These are phyloP conservation scores for Xylaria bambusicola DNA, from an alignment of 495 filamentous ascomycete genomes.

Conservation along the genomic window DNA sequence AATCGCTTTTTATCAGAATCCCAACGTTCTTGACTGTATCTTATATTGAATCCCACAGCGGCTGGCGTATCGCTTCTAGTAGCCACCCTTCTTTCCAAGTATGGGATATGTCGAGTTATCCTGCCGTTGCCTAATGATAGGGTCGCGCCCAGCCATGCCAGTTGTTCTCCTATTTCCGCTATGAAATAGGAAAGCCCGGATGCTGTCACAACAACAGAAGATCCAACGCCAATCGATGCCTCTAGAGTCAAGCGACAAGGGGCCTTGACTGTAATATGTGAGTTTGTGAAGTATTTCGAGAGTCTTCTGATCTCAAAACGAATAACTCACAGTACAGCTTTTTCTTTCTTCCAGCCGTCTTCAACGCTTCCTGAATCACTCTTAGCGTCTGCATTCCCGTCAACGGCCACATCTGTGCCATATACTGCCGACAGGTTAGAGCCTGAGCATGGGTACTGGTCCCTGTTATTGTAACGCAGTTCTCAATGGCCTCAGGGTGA, in stretches of 20 bases:
- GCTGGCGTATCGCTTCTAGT: not conserved
- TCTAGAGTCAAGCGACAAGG: not conserved
- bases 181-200: slow-evolving; percentile 1
- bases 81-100: too few relatives aligned
- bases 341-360: not conserved
- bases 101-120: too few relatives aligned
- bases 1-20: too few relatives aligned
- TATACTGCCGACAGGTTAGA: slow-evolving; percentile 31
- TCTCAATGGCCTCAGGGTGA: slow-evolving; percentile 21
- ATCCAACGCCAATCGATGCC: not conserved
- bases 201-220: slow-evolving; percentile 1
- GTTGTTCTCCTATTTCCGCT: slow-evolving; percentile 17
- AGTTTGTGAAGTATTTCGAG: not conserved
- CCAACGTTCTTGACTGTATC: not conserved
- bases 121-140: not conserved
- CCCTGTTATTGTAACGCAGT: slow-evolving; percentile 36
- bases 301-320: not conserved
- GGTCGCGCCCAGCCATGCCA: slow-evolving; percentile 14
- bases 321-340: slow-evolving; percentile 10
- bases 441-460: slow-evolving; percentile 32
- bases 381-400: slow-evolving; percentile 28
- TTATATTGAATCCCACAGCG: not conserved
- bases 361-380: slow-evolving; percentile 19
- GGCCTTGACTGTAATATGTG: not conserved
- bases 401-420: slow-evolving; percentile 37